Evolutionary conservation across 2,329 filamentous ascomycete genomes (phyloP), one percentile per base, ranked within the genome.

Genomic region (Calonectria pseudoreteaudii): DNA sequence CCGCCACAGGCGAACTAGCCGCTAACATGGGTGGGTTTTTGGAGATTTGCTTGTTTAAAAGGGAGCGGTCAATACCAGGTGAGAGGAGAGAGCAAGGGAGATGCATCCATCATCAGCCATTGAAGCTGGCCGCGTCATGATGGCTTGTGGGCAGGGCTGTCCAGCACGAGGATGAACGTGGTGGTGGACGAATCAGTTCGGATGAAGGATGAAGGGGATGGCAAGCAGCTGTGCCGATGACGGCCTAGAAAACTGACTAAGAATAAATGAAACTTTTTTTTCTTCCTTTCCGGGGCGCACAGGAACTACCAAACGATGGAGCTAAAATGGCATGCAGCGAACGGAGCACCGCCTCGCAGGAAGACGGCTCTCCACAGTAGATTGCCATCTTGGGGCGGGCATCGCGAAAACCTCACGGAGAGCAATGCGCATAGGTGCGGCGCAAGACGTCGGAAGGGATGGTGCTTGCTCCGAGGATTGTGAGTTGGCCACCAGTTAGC

Each of bases 281-380:
- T 28, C 41, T 41, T 38, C 18, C 18, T 60, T 16, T 20, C 38
- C 8, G 56, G 34, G 56, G 34, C 23, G 16, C 56, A 23, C 34
- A 41, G 16, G 36, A 31, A 31, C 30, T 31, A 62, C n/a, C n/a
- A n/a, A n/a, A n/a, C 56, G 56, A 62, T 62, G 56, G 56, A 64
- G 65, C 64, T 56, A 36, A 47, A 68, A 53, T 53, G 64, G 64
- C 44, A 68, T 47, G 36, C 44, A 62, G 53, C n/a, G 44, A 36
- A 66, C 70, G 53, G 64, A 26, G 28, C 53, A 49, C 49, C 31
- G 23, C 30, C 65, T 67, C 47, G 36, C 47, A 67, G 65, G 47
- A 50, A 44, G 56, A 62, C 20, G 34, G 34, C 56, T 23, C 44
- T 34, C 56, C 56, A 62, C 56, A 20, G 34, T 36, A 38, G 41